Evolutionary conservation across 331 rosid genomes (phyloP).

Genomic region (Arachis monticola): DNA sequence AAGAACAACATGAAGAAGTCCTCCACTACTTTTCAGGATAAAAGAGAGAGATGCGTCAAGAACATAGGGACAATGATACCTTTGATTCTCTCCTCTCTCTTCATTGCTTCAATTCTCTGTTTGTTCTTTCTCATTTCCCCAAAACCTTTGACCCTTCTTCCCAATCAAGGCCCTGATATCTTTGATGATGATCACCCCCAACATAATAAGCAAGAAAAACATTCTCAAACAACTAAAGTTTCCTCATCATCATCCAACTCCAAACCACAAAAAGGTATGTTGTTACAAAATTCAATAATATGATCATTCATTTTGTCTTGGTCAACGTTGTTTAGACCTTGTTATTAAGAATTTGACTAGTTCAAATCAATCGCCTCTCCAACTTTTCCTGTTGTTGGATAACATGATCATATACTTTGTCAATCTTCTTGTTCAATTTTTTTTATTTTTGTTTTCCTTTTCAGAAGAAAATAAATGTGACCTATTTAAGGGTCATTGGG

Average conservation of each 20-base stretch:
- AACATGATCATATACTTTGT: neutral
- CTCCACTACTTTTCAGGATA: conserved; percentile 41
- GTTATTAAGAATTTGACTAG: too few relatives aligned
- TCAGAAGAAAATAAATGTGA: conserved; percentile 57
- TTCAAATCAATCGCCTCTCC: too few relatives aligned
- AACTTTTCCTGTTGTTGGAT: too few relatives aligned
- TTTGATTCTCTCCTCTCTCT: conserved; percentile 52
- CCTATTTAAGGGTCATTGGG: conserved; percentile 76
- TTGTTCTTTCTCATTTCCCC: conserved; percentile 59
- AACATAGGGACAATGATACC: conserved; percentile 44
- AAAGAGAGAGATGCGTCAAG: conserved; percentile 48
- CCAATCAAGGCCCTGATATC: conserved; percentile 40
- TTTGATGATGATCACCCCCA: conserved; percentile 17
- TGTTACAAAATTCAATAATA: neutral
- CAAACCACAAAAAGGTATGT: conserved; percentile 52
- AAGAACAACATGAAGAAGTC: conserved; percentile 58
- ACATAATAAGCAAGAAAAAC: neutral
- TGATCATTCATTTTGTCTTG: too few relatives aligned
- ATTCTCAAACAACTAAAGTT: conserved; percentile 9
- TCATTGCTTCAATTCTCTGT: conserved; percentile 49
- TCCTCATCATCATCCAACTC: conserved; percentile 23
- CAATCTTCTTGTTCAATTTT: neutral
- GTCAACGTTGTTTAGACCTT: too few relatives aligned
- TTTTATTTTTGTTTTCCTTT: neutral
- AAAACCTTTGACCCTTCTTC: conserved; percentile 41